Base-by-base conservation (phyloP, 305 asterid species). In the Fraxinus dipetala region DNA sequence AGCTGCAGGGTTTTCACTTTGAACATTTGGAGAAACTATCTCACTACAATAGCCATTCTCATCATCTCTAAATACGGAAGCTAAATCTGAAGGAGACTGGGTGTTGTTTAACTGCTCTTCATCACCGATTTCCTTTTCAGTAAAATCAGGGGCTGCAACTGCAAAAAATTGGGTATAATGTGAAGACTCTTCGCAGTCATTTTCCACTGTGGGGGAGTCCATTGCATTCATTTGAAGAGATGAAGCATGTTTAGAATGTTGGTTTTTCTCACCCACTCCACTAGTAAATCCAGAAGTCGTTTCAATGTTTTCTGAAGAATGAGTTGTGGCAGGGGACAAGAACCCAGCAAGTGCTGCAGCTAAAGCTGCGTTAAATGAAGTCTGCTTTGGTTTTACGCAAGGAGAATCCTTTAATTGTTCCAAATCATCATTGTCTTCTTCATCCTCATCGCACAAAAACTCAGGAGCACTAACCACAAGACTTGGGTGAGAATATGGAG, bases 311-410 rank as follows among this genome's bases (percentile, higher is more conserved):
- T 84, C 91, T 11, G 90, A 84, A 70, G 85, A 83, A 77, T 85
- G 59, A 61, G 26, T 80, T 51, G 78, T 77, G 73, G 91, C 79
- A 65, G 87, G 35, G 40, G 92, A 85, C 83, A 92, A 70, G 83
- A 95, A 89, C 74, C 93, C 92, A 80, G 93, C 77, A 77, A 93
- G 94, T 76, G 99, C 97, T 59, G 96, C 95, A 86, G 97, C 97
- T 85, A 94, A 85, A 79, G 97, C 95, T 85, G 91, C 97, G 84
- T 94, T 95, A 81, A 93, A 87, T 13, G 96, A 72, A 77, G 87
- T 32, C 77, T 86, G 87, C 88, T 85, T 93, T 56, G 87, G 84
- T 80, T 81, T 81, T 78, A 82, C 76, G 76, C 45, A 43, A 82
- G 91, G 86, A 84, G 89, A 85, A 82, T 80, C 89, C 81, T 84